Evolutionary conservation across 2,329 filamentous ascomycete genomes (phyloP), one percentile per base, ranked within the genome.

Genomic region (Stachybotrys echinatus): DNA sequence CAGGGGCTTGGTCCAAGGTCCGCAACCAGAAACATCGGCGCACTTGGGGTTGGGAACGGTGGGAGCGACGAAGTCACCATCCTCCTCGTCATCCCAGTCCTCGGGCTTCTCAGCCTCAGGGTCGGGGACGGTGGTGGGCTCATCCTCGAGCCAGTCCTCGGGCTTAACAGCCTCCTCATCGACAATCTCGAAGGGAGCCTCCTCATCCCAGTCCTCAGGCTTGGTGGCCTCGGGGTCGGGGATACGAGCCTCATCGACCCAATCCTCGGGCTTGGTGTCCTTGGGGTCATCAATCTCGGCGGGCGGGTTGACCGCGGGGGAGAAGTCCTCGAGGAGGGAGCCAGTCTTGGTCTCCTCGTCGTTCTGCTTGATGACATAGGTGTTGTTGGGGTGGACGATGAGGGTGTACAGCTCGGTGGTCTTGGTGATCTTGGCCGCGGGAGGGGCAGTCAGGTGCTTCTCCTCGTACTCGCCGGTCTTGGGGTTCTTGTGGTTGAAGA

Each of bases 401-500:
- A 99, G 81, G 54, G 94, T 97, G 82, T 99, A 99, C 55, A 99
- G 87, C 71, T 92, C 87, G 55, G 89, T 88, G 56, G 89, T 87
- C 85, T 96, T 97, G 77, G 85, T 80, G 65, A 95, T 94, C 69
- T 86, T 88, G 67, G 92, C 92, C 52, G 86, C 80, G 54, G 94
- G 92, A 57, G 92, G 87, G 63, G 81, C 81, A 68, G 82, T 84
- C 57, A 99, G 82, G 76, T 99, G 94, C 87, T 99, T 99, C 88
- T 99, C 94, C 83, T 99, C 92, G 66, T 99, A 99, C 74, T 96
- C 90, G 77, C 92, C 92, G 44, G 91, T 96, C 88, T 96, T 96
- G 69, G 94, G 94, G 84, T 97, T 99, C 89, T 97, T 99, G 88
- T 99, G 94, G 76, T 95, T 94, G 85, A 99, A 95, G 73, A 99